Evolutionary conservation across 805 yeast genomes (phyloP).

Genomic region (Metschnikowia cerradonensis): DNA sequence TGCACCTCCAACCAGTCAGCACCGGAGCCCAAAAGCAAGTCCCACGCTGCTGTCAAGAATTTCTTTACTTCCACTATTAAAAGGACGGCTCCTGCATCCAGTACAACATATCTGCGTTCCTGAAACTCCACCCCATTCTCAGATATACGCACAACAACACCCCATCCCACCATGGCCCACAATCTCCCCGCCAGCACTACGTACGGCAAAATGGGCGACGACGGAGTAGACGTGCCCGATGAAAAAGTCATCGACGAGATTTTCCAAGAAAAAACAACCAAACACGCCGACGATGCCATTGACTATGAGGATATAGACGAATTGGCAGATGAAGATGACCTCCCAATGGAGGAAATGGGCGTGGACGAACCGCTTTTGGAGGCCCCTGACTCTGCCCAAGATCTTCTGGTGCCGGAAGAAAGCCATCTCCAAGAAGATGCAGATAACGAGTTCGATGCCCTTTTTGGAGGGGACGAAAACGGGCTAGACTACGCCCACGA

Average conservation of each 20-base stretch:
- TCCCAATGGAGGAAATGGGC: slow-evolving; percentile 7
- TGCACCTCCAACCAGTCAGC: background rate
- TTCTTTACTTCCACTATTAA: background rate
- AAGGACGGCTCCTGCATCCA: background rate
- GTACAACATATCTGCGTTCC: too few species aligned
- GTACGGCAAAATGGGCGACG: slow-evolving; percentile 4
- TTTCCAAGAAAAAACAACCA: slow-evolving; percentile 37
- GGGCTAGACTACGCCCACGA: slow-evolving; percentile 16
- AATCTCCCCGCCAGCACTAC: background rate
- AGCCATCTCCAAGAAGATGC: slow-evolving; percentile 28
- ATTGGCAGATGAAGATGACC: slow-evolving; percentile 77
- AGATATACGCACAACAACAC: background rate
- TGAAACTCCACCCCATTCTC: too few species aligned
- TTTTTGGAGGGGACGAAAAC: slow-evolving; percentile 34
- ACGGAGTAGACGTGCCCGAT: slow-evolving; percentile 29
- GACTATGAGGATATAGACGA: slow-evolving; percentile 95
- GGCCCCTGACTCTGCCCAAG: background rate
- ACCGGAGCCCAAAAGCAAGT: background rate
- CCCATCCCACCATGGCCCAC: background rate
- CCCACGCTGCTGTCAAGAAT: background rate
- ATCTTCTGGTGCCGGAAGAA: slow-evolving; percentile 14
- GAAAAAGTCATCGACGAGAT: slow-evolving; percentile 38
- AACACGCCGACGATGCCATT: slow-evolving; percentile 87
- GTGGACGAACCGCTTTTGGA: background rate
- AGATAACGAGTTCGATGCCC: slow-evolving; percentile 38